Evolutionary conservation across 257 asterid genomes (phyloP).

Genomic region (Cordia subcordata): DNA sequence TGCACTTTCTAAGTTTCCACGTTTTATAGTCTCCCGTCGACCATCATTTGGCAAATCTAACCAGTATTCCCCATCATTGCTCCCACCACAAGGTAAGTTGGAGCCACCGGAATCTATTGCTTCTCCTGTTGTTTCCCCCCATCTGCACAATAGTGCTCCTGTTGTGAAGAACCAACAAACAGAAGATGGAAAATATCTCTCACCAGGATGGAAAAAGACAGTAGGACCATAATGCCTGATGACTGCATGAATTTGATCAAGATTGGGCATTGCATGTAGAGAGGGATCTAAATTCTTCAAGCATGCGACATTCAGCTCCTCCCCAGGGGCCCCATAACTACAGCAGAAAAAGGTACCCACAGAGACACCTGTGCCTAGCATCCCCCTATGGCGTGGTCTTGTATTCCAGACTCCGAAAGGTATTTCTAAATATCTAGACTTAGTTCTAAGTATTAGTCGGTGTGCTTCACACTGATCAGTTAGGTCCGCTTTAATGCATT

Average conservation of each 20-base stretch:
- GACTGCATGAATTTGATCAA: slow-evolving; percentile 68
- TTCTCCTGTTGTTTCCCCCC: slow-evolving; percentile 29
- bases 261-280: slow-evolving; percentile 76
- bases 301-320: slow-evolving; percentile 53
- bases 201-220: slow-evolving; percentile 77
- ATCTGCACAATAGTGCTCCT: slow-evolving; percentile 58
- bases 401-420: slow-evolving; percentile 52
- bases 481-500: slow-evolving; percentile 72
- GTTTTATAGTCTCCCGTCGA: slow-evolving; percentile 36
- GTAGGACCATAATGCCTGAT: slow-evolving; percentile 76
- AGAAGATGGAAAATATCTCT: slow-evolving; percentile 75
- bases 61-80: slow-evolving; percentile 77
- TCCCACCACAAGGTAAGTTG: slow-evolving; percentile 71
- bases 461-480: slow-evolving; percentile 61
- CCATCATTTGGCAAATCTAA: slow-evolving; percentile 66
- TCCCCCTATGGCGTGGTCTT: slow-evolving; percentile 69
- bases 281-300: slow-evolving; percentile 56
- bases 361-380: slow-evolving; percentile 59
- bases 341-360: slow-evolving; percentile 71
- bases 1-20: slow-evolving; percentile 71
- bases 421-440: slow-evolving; percentile 32
- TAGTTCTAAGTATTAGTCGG: slow-evolving; percentile 31
- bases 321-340: slow-evolving; percentile 26
- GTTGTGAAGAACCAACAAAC: slow-evolving; percentile 81
- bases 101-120: slow-evolving; percentile 60